Percentiles rank a stretch among this genome's conserved stretches.
These are phyloP conservation scores for Papiliotrema fonsecae DNA, from an alignment of 1,284 basidiomycete species.

Conservation along the genomic window DNA sequence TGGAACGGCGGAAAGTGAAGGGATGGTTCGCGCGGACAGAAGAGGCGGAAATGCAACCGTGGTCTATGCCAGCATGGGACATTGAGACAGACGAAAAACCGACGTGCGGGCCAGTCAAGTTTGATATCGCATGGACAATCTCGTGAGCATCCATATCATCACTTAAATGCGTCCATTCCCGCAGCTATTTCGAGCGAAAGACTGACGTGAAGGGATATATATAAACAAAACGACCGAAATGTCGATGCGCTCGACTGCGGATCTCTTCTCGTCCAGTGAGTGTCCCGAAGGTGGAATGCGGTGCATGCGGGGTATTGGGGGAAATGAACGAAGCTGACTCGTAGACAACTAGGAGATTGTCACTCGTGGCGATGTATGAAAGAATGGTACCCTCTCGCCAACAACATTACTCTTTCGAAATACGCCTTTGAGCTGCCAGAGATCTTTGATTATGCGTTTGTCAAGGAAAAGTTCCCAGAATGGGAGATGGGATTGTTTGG, in stretches of 20 bases:
- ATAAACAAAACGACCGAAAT: constrained; percentile 37
- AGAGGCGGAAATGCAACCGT: constrained; percentile 10
- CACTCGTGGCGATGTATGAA: constrained; percentile 37
- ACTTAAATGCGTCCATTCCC: background rate
- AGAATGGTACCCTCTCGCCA: constrained; percentile 47
- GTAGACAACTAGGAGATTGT: constrained; percentile 46
- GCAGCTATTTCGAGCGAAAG: background rate
- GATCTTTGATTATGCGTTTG: constrained; percentile 38
- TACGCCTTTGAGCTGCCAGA: constrained; percentile 48
- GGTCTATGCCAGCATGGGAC: constrained; percentile 1
- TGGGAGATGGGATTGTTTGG: constrained; percentile 45
- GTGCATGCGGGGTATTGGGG: no score
- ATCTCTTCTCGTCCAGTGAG: constrained; percentile 44
- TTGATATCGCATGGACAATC: constrained; percentile 45
- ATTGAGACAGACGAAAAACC: background rate
- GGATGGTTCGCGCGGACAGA: constrained; percentile 4
- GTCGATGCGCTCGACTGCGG: constrained; percentile 45
- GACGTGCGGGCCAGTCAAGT: constrained; percentile 18
- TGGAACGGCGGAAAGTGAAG: constrained; percentile 4
- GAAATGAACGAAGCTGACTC: no score
- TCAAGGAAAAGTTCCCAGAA: constrained; percentile 33
- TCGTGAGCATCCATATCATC: constrained; percentile 21
- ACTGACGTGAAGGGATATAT: constrained; percentile 36
- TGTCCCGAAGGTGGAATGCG: no score
- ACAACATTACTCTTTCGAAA: constrained; percentile 48